A percentile compares a stretch with the other conserved stretches of the same genome.
Evolutionary conservation across 2,329 filamentous ascomycete species (phyloP).

Genomic region (Colletotrichum sp.): DNA sequence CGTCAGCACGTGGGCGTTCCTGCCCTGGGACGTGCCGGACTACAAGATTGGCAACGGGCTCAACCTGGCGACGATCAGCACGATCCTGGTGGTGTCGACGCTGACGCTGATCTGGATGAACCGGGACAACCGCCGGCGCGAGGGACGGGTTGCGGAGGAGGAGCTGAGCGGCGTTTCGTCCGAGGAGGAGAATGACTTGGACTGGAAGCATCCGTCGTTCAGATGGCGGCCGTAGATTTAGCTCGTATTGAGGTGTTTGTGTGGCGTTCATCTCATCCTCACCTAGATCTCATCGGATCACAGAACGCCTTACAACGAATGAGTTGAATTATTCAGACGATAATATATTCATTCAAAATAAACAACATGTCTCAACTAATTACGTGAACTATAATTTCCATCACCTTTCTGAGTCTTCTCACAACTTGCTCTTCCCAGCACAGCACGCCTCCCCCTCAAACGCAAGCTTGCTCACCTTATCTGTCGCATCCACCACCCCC

Average conservation of each 20-base stretch:
- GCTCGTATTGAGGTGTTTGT: background rate
- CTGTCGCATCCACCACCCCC: conserved; percentile 49
- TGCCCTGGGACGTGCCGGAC: conserved; percentile 65
- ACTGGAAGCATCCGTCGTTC: conserved; percentile 71
- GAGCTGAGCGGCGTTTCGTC: conserved; percentile 58
- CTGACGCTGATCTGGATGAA: conserved; percentile 64
- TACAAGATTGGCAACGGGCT: conserved; percentile 75
- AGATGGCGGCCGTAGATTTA: conserved; percentile 49
- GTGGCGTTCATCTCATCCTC: background rate
- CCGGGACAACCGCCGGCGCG: conserved; percentile 54
- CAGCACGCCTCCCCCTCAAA: conserved; percentile 22
- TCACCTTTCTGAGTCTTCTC: background rate
- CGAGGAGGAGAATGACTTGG: conserved; percentile 61
- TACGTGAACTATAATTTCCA: background rate
- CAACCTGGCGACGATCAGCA: conserved; percentile 67
- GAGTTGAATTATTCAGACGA: background rate
- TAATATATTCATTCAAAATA: background rate
- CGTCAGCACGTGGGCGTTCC: conserved; percentile 56
- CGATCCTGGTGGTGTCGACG: conserved; percentile 56
- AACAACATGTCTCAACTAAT: background rate
- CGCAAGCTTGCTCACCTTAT: conserved; percentile 51
- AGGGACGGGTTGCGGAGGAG: conserved; percentile 30
- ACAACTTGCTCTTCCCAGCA: conserved; percentile 15
- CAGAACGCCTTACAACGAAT: background rate
- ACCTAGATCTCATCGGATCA: background rate